Percentiles rank a stretch among this genome's conserved stretches.
These are phyloP conservation scores for Hyphopichia homilentoma DNA, from an alignment of 805 yeast genomes.

Conservation along the genomic window DNA sequence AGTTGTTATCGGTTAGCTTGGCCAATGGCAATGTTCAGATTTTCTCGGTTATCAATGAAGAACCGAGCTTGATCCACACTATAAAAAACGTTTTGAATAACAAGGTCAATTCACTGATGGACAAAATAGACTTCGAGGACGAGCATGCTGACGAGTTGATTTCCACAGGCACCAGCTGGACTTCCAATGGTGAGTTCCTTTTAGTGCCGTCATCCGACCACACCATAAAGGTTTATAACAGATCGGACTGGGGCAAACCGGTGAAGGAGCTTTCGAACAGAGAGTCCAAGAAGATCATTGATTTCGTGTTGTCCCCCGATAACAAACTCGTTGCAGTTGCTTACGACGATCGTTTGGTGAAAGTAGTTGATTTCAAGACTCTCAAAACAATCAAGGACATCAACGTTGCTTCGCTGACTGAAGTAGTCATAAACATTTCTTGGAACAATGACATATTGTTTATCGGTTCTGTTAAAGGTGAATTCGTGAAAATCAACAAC, in stretches of 20 bases:
- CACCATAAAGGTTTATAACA: constrained; percentile 43
- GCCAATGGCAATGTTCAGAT: constrained; percentile 58
- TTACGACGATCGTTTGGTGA: constrained; percentile 2
- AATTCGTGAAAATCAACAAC: constrained; percentile 19
- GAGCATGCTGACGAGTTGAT: constrained; percentile 45
- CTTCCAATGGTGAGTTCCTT: constrained; percentile 61
- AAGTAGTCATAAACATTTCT: constrained; percentile 22
- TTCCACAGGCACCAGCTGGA: constrained; percentile 64
- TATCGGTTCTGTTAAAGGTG: constrained; percentile 44
- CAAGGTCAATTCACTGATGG: constrained; percentile 29
- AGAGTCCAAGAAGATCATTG: constrained; percentile 34
- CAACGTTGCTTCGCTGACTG: neutral
- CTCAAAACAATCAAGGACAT: neutral
- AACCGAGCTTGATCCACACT: constrained; percentile 48
- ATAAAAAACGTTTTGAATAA: constrained; percentile 39
- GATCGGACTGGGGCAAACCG: constrained; percentile 29
- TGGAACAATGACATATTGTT: constrained; percentile 27
- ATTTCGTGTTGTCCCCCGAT: constrained; percentile 58
- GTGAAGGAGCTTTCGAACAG: constrained; percentile 11
- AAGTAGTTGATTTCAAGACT: neutral
- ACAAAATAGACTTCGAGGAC: constrained; percentile 31
- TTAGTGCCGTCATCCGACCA: constrained; percentile 59
- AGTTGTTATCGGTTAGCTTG: constrained; percentile 53
- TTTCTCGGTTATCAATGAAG: constrained; percentile 52
- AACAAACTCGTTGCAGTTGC: constrained; percentile 60